Base-by-base conservation (phyloP, 148 eudicot species). In the Vaccinium corymbosum region DNA sequence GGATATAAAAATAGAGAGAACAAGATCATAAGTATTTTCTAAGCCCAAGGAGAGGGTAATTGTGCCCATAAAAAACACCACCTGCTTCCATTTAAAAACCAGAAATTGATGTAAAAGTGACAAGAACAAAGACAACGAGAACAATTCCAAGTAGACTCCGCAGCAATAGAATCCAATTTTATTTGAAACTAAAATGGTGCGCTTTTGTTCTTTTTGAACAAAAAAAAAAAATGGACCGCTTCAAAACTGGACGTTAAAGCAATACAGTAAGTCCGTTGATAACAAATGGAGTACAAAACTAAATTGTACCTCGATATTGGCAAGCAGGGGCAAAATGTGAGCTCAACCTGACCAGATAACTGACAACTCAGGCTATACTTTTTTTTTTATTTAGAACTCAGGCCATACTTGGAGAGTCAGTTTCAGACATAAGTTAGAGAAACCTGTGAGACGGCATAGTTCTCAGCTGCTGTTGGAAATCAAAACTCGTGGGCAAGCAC, bases 401-500 rank as follows among this genome's bases (percentile, higher is more conserved):
- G 86, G 79, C 32, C 89, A 91, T 84, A 80, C 90, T 0, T 95
- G 61, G 93, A 77, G 66, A 88, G 27, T 91, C 94, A 83, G 76
- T 84, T 8, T 84, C 90, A 27, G 88, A 89, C 19, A 72, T 88
- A 27, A 90, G 92, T 50, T 57, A 56, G 81, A 27, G 90, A 91
- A 72, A 46, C 56, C 0, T 93, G 98, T 64, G 89, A 88, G 19
- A 90, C 38, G 11, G 68, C 86, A 74, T 91, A 86, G 76, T 85
- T 96, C 46, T 84, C 88, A 1, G 90, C 89, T 0, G 84, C 48
- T n/a, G 87, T 94, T 8, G 90, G 85, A 74, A 94, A 93, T 13
- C 62, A 83, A 81, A 81, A 93, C 92, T 68, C 80, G 86, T 2
- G 99, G 97, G 20, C 22, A 92, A 84, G 57, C 95, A 90, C 56